Conservation (phyloP, 805 yeast species). For the Scheffersomyces amazonensis region DNA sequence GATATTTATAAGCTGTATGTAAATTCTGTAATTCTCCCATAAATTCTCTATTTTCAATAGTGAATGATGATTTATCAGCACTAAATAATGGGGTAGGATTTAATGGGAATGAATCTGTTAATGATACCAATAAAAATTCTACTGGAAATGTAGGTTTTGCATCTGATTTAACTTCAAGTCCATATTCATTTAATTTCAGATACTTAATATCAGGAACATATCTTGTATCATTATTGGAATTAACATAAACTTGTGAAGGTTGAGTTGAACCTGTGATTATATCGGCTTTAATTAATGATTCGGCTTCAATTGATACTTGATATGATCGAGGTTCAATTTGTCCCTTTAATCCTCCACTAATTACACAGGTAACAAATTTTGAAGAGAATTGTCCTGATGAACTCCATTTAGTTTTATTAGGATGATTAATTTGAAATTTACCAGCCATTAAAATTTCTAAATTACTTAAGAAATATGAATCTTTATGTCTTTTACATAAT, state of each 20-base stretch:
- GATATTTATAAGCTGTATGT: conserved; percentile 47
- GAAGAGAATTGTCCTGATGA: conserved; percentile 71
- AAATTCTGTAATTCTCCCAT: conserved; percentile 74
- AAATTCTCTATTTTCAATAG: conserved; percentile 77
- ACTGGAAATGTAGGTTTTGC: conserved; percentile 93
- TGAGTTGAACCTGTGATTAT: conserved; percentile 84
- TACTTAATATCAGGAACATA: conserved; percentile 95
- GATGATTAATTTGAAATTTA: conserved; percentile 62
- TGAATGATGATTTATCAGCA: conserved; percentile 41
- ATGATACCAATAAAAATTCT: conserved; percentile 81
- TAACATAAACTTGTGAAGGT: conserved; percentile 81
- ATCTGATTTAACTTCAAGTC: conserved; percentile 78
- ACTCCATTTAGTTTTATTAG: conserved; percentile 63
- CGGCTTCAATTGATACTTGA: conserved; percentile 86
- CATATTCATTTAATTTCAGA: conserved; percentile 82
- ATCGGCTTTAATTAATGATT: conserved; percentile 83
- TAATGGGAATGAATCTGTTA: conserved; percentile 91
- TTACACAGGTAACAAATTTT: conserved; percentile 88
- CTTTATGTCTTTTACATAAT: conserved; percentile 87
- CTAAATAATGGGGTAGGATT: conserved; percentile 51
- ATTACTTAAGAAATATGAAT: conserved; percentile 87
- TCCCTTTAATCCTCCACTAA: conserved; percentile 83
- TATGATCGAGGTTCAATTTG: conserved; percentile 90
- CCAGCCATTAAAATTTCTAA: conserved; percentile 85
- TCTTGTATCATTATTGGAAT: conserved; percentile 65